Base-by-base conservation (phyloP, 2,329 filamentous ascomycete genomes). In the Penicillium sp. region DNA sequence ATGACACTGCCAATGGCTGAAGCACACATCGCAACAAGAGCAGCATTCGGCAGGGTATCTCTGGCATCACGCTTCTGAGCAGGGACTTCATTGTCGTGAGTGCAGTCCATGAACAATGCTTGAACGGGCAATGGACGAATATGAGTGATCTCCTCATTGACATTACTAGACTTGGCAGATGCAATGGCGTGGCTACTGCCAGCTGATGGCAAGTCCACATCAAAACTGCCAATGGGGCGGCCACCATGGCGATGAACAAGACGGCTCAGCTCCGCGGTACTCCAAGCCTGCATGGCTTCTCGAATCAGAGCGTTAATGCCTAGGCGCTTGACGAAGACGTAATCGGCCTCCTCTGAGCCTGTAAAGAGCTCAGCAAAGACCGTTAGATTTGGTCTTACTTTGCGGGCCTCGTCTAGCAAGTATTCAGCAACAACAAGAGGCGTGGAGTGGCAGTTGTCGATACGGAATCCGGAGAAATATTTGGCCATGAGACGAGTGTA, bases 241-340 rank as follows among this genome's bases (percentile, higher is more conserved):
- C 93, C 93, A 26, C 89, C 91, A 66, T 98, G 90, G 53, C 85
- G 85, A 70, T 98, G 94, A 9, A 98, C 90, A 27, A 98, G 77
- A 37, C 90, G 79, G 69, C 90, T 96, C 53, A 98, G 77, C 68
- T 98, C 94, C 9, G 81, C 87, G 1, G 93, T 95, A 64, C 86
- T 91, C 91, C 91, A 97, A 26, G 90, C 87, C 67, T 98, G 93
- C 94, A 98, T 98, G 9, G 91, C 91, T 70, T 98, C 93, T 49
- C 93, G 84, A 56, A 98, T 95, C 41, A 98, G 78, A 6, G 89
- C 88, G 66, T 87, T 94, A 46, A 98, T 78, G 5, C 93, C 93
- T 2, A 98, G 80, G 20, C 89, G 82, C 72, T 95, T 94, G 56
- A 95, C 90, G 64, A 97, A 98, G 44, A 95, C 78, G 63, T 94